Conservation (phyloP, 1,284 basidiomycete genomes). For the Phylloboletellus chloephorus region DNA sequence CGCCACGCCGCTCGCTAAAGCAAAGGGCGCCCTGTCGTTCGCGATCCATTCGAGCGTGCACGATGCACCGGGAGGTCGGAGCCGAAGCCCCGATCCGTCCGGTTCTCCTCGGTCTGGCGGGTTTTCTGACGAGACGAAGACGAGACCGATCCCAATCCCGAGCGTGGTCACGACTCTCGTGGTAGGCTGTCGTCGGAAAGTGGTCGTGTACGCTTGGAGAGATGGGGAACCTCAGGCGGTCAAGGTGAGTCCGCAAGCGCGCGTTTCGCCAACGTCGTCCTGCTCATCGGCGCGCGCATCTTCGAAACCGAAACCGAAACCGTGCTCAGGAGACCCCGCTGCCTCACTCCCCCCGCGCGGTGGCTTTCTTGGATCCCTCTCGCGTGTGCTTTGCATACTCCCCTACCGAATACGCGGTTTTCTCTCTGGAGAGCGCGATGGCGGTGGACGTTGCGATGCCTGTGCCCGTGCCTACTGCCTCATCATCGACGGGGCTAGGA, state of each 20-base stretch:
- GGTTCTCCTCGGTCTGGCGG: constrained; percentile 5
- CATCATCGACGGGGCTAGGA: constrained; percentile 39
- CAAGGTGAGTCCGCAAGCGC: constrained; percentile 51
- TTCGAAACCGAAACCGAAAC: too few species aligned
- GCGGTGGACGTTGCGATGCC: constrained; percentile 53
- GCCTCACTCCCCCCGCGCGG: constrained; percentile 79
- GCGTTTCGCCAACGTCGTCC: background rate
- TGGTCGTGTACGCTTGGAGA: constrained; percentile 83
- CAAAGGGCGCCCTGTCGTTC: constrained; percentile 79
- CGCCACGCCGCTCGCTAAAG: constrained; percentile 65
- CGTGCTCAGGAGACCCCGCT: constrained; percentile 63
- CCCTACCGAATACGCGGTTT: constrained; percentile 70
- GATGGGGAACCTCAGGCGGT: constrained; percentile 76
- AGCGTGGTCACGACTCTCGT: constrained; percentile 71
- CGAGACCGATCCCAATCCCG: constrained; percentile 37
- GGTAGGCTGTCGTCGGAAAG: constrained; percentile 81
- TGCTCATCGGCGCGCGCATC: background rate
- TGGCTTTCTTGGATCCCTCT: constrained; percentile 62
- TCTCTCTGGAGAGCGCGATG: constrained; percentile 57
- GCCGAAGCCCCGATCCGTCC: constrained; percentile 4
- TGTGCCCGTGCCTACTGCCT: constrained; percentile 36
- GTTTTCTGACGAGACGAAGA: constrained; percentile 33
- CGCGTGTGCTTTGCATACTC: constrained; percentile 73
- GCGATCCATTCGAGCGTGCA: constrained; percentile 63
- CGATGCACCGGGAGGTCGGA: constrained; percentile 13